Evolutionary conservation across 2,329 filamentous ascomycete species (phyloP), one percentile per base, ranked within the genome.

Genomic region (Graphilbum ipis-grandicollis): DNA sequence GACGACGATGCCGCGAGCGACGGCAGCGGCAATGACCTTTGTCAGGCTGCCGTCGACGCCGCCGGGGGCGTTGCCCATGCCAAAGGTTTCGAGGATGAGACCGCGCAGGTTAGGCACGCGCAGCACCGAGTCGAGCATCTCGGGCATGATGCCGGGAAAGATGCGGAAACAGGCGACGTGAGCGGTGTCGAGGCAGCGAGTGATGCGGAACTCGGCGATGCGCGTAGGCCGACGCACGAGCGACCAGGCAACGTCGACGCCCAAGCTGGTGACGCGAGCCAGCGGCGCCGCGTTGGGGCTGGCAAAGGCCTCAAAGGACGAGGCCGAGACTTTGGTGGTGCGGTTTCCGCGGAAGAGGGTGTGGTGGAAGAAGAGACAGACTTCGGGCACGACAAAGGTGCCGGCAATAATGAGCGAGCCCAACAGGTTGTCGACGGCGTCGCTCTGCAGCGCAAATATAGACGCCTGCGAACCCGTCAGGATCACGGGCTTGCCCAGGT

Each of bases 351-450:
- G 75, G 59, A 86, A 92, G 17, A 94, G 69, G 46, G 77, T 83
- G 59, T 92, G 81, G 56, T 90, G 83, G 65, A 94, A 94, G 62
- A 92, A 93, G 26, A 94, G 67, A 52, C 83, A 86, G 37, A 94
- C 86, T 54, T 93, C 86, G 0, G 86, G 85, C 40, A 94, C 83
- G 60, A 84, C 80, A 52, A 93, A 93, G 41, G 90, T 90, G 25
- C 84, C 84, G 3, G 86, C 86, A 39, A 93, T 79, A 50, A 93
- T 84, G 50, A 93, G 67, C 2, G 83, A 86, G 17, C 82, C 82
- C 5, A 93, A 69, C 12, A 94, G 68, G 50, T 93, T 94, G 58
- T 92, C 85, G 28, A 85, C 80, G 9, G 85, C 86, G 54, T 94
- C 86, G 36, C 80, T 90, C 56, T 93, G 85, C 19, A 93, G 70